phyloP scores from a whole-genome alignment of 2,329 filamentous ascomycete species.

The Pseudophaeomoniella oleicola region DNA sequence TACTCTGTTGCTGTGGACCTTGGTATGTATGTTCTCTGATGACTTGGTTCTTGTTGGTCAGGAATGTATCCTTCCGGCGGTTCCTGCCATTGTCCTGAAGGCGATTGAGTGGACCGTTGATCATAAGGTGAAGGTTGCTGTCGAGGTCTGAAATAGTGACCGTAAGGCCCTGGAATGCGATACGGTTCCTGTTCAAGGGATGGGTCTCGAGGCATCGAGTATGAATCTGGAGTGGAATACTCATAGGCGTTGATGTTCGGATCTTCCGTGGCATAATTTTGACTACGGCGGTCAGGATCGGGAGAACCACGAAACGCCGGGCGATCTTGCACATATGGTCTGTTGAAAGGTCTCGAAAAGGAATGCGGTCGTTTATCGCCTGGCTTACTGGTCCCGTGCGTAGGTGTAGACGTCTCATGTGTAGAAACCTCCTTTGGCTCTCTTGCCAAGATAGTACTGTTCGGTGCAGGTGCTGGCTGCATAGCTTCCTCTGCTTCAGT shows the following conservation, averaged over 20 bases:
- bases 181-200: conserved; percentile 6
- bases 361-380: conserved; percentile 4
- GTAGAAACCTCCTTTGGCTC: conserved; percentile 4
- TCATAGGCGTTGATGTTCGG: conserved; percentile 1
- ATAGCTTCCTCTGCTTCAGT: neutral
- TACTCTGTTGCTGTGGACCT: neutral
- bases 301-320: conserved; percentile 5
- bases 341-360: conserved; percentile 5
- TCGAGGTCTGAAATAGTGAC: conserved; percentile 10
- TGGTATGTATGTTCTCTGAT: neutral
- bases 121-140: conserved; percentile 5
- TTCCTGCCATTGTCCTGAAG: neutral
- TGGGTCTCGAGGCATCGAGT: neutral
- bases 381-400: conserved; percentile 1
- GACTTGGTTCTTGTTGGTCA: neutral
- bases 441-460: neutral
- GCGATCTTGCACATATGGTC: conserved; percentile 5
- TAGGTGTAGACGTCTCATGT: conserved; percentile 4
- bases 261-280: conserved; percentile 5
- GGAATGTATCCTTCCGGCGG: neutral
- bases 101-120: neutral
- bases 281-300: conserved; percentile 1
- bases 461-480: neutral
- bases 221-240: neutral
- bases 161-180: conserved; percentile 13